Conservation (phyloP, 768 basidiomycete species). For the Mycena latifolia region DNA sequence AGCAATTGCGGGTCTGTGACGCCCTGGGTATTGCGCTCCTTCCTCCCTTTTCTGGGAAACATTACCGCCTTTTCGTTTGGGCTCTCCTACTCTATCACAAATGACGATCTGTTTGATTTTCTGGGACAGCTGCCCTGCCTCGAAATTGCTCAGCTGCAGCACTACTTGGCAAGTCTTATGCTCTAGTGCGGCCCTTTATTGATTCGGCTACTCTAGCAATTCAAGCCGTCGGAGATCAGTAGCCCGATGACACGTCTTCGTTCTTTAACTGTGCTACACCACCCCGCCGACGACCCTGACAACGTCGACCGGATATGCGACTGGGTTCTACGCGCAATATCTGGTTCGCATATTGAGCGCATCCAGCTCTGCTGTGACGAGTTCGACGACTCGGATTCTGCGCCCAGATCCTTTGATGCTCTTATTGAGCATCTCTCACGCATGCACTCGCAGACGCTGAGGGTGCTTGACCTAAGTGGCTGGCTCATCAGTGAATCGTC, state of each 20-base stretch:
- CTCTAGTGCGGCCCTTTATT: neutral
- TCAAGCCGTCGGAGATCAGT: constrained; percentile 46
- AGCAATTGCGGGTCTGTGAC: constrained; percentile 75
- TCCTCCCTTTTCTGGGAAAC: constrained; percentile 53
- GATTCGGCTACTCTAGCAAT: constrained; percentile 52
- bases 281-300: constrained; percentile 31
- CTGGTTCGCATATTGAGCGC: constrained; percentile 48
- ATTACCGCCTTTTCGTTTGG: constrained; percentile 60
- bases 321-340: constrained; percentile 55
- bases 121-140: constrained; percentile 56
- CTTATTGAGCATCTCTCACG: constrained; percentile 54
- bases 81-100: constrained; percentile 69
- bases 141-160: constrained; percentile 55
- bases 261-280: constrained; percentile 48
- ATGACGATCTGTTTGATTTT: constrained; percentile 65
- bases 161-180: constrained; percentile 61
- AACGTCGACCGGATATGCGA: constrained; percentile 47
- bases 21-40: constrained; percentile 64
- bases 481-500: constrained; percentile 47
- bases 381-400: constrained; percentile 38
- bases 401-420: constrained; percentile 46
- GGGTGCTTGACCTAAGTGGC: constrained; percentile 46
- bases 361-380: constrained; percentile 46
- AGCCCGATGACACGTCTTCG: constrained; percentile 43
- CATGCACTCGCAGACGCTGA: constrained; percentile 48